Percentiles rank a stretch among this genome's conserved stretches.
Conservation (phyloP, 805 yeast genomes). For the Candida vartiovaarae region DNA sequence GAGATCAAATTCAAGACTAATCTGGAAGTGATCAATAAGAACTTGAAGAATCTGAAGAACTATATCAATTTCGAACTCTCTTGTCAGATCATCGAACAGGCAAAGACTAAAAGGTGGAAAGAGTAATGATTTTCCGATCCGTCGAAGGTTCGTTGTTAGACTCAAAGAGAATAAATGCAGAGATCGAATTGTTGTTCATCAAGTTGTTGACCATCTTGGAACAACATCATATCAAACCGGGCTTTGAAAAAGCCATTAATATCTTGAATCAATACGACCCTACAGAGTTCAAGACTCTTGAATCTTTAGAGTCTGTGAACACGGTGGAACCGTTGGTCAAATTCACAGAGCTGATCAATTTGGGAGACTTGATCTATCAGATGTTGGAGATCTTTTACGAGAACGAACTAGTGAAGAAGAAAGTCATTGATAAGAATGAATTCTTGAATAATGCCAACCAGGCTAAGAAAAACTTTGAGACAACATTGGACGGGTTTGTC, state of each 20-base stretch:
- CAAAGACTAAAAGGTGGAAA: conserved; percentile 56
- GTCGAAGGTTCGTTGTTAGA: conserved; percentile 23
- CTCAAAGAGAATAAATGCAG: conserved; percentile 23
- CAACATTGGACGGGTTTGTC: conserved; percentile 75
- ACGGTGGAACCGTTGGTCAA: conserved; percentile 78
- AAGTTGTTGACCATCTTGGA: conserved; percentile 58
- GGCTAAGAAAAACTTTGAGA: conserved; percentile 75
- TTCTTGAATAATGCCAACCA: conserved; percentile 72
- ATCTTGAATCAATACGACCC: conserved; percentile 72
- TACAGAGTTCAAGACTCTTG: conserved; percentile 27
- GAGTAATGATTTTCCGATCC: conserved; percentile 40
- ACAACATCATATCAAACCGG: conserved; percentile 69
- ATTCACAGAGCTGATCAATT: conserved; percentile 85
- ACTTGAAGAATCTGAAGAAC: conserved; percentile 67
- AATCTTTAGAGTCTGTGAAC: conserved; percentile 23
- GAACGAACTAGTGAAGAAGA: conserved; percentile 58
- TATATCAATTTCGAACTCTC: conserved; percentile 79
- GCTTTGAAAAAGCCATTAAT: conserved; percentile 73
- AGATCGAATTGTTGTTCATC: conserved; percentile 60
- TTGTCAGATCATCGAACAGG: conserved; percentile 59
- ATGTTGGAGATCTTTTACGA: conserved; percentile 88
- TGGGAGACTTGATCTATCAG: conserved; percentile 88
- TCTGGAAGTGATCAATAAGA: conserved; percentile 67
- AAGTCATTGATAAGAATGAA: conserved; percentile 66
- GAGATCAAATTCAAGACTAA: conserved; percentile 65